Evolutionary conservation across 2,329 filamentous ascomycete genomes (phyloP), one percentile per base, ranked within the genome.

Genomic region (Lachnellula suecica): DNA sequence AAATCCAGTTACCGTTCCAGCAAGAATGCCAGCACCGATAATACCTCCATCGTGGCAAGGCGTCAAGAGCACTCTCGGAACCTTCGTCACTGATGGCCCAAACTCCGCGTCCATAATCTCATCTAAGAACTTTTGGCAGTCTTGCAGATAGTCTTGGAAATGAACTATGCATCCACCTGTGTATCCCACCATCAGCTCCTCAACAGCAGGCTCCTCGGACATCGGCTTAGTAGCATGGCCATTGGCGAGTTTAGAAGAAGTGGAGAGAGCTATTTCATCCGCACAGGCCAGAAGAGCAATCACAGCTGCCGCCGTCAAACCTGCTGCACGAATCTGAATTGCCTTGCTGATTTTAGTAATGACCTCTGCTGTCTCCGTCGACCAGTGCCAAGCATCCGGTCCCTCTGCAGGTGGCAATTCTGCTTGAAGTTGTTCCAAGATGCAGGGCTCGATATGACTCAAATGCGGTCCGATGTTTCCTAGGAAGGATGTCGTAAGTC

Each of bases 161-260:
- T 89, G 83, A n/a, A 84, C 81, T 53, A 92, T 92, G 63, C 88
- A 91, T 6, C 88, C 87, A 27, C 89, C 89, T 0, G 89, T 91
- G 65, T 90, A 92, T 1, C 88, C 89, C 20, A 92, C 86, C 1
- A 89, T 84, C 25, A 93, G 68, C 60, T 89, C 85, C 55, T 83
- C 77, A 1, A 71, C 69, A 7, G 71, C 72, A 2, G 49, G 37
- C 35, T 44, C 22, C 22, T 24, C 34, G 23, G 53, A 45, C 4
- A 3, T 45, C 15, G 23, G n/a, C 25, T 15, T 8, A 3, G 19
- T 2, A 27, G 37, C 11, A 24, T 38, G 10, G 38, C 43, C 22
- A 31, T 55, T 69, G 10, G 35, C 22, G n/a, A 38, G 23, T 37
- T 25, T 15, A 19, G 29, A 1, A 64, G 57, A 17, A 15, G 49